Conservation (phyloP, 495 filamentous ascomycete species). For the Penicillium psychrofluorescens region DNA sequence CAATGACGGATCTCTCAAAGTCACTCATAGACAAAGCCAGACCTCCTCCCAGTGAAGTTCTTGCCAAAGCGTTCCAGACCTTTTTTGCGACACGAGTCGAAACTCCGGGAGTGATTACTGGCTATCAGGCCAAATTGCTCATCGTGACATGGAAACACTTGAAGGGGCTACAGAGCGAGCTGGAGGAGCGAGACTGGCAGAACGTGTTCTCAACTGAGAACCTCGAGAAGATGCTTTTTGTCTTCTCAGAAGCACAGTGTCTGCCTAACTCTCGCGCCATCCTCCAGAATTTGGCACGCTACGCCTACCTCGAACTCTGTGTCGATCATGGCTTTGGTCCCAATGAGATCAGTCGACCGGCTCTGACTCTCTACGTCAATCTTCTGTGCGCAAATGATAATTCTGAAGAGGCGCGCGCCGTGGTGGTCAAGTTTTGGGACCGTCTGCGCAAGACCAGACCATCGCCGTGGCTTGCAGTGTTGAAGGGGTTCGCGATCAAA, state of each 20-base stretch:
- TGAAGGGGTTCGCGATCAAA: slow-evolving; percentile 61
- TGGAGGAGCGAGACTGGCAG: slow-evolving; percentile 29
- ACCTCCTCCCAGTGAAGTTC: slow-evolving; percentile 48
- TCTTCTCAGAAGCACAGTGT: slow-evolving; percentile 30
- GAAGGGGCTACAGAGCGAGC: slow-evolving; percentile 23
- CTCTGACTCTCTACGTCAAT: slow-evolving; percentile 44
- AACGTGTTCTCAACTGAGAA: slow-evolving; percentile 42
- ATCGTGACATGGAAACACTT: slow-evolving; percentile 54
- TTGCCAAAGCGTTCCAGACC: slow-evolving; percentile 54
- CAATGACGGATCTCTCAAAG: slow-evolving; percentile 36
- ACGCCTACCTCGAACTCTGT: slow-evolving; percentile 48
- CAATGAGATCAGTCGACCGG: slow-evolving; percentile 27
- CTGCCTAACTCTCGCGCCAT: slow-evolving; percentile 26
- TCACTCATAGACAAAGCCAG: slow-evolving; percentile 33
- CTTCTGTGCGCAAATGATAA: slow-evolving; percentile 52
- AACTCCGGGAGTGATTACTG: slow-evolving; percentile 45
- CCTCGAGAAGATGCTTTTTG: slow-evolving; percentile 37
- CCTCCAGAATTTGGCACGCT: slow-evolving; percentile 44
- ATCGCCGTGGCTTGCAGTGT: slow-evolving; percentile 50
- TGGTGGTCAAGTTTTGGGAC: slow-evolving; percentile 38
- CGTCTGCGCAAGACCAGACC: slow-evolving; percentile 21
- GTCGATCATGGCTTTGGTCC: slow-evolving; percentile 28
- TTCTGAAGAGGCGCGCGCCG: slow-evolving; percentile 49
- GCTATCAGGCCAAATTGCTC: slow-evolving; percentile 56
- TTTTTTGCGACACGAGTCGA: slow-evolving; percentile 54